Percentiles rank a stretch among this genome's conserved stretches.
These are phyloP conservation scores for Triticum aestivum DNA, from an alignment of 176 grass and related monocot genomes.

Conservation along the genomic window DNA sequence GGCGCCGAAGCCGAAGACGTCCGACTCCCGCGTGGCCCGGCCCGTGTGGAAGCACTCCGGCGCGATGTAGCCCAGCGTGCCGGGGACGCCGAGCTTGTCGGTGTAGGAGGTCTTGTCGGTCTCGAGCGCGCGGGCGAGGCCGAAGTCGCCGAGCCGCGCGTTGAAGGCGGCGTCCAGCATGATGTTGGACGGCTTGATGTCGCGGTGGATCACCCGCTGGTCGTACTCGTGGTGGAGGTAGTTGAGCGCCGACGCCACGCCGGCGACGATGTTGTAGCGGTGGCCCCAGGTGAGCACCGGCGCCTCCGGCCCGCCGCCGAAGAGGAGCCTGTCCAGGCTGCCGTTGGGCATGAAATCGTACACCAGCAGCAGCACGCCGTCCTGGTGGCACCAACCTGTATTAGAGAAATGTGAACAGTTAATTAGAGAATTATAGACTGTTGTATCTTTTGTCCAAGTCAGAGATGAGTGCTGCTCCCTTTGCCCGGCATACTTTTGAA, in stretches of 20 bases:
- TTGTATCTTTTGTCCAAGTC: not conserved
- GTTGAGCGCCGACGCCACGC: conserved; percentile 69
- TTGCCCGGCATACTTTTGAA: too few species aligned
- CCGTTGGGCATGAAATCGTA: conserved; percentile 87
- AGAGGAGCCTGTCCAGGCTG: conserved; percentile 62
- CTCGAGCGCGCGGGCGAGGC: conserved; percentile 86
- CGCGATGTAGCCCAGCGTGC: conserved; percentile 85
- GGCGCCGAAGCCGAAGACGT: conserved; percentile 78
- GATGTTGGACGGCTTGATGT: conserved; percentile 97
- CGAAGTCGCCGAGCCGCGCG: conserved; percentile 93
- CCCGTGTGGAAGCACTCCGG: conserved; percentile 99
- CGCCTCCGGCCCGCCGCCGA: conserved; percentile 24
- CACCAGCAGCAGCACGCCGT: conserved; percentile 68
- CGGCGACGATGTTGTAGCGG: conserved; percentile 62
- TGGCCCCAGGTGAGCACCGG: conserved; percentile 55
- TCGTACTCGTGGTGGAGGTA: conserved; percentile 98
- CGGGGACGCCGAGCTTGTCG: conserved; percentile 61
- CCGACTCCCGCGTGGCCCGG: conserved; percentile 77
- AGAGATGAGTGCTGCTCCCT: too few species aligned
- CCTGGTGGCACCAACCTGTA: conserved; percentile 79
- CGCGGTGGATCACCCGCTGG: conserved; percentile 88
- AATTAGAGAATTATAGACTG: not conserved
- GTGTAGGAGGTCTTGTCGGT: conserved; percentile 93
- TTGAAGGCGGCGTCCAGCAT: conserved; percentile 86
- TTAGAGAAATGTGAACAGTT: not conserved